Percentiles rank a stretch among this genome's conserved stretches.
phyloP scores from a whole-genome alignment of 2,329 filamentous ascomycete genomes.

The Uncinocarpus reesii region DNA sequence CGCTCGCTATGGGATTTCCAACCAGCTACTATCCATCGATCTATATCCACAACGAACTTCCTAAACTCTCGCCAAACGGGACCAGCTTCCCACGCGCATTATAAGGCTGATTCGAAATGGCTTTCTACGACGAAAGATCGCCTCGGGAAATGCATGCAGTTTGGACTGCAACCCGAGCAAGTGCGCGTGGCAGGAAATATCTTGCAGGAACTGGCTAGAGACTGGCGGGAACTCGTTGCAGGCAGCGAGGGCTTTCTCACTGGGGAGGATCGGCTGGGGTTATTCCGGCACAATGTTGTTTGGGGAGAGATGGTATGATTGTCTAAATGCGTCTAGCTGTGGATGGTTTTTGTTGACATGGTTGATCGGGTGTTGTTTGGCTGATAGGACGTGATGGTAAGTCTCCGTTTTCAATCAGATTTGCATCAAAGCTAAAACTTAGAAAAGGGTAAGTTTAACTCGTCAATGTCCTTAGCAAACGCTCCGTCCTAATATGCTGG shows the following conservation, averaged over 20 bases:
- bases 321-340: neutral
- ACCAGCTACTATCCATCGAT: neutral
- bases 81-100: slow-evolving; percentile 15
- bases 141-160: slow-evolving; percentile 64
- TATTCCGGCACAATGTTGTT: slow-evolving; percentile 57
- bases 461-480: slow-evolving; percentile 16
- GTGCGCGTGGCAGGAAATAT: slow-evolving; percentile 48
- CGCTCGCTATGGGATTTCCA: neutral
- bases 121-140: slow-evolving; percentile 56
- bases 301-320: slow-evolving; percentile 74
- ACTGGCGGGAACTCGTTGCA: slow-evolving; percentile 63
- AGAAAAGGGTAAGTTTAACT: slow-evolving; percentile 22
- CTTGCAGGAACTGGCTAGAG: slow-evolving; percentile 48
- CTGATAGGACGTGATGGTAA: slow-evolving; percentile 39
- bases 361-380: slow-evolving; percentile 5
- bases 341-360: slow-evolving; percentile 20
- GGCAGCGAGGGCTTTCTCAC: slow-evolving; percentile 69
- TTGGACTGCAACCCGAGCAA: slow-evolving; percentile 55
- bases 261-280: slow-evolving; percentile 48
- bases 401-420: slow-evolving; percentile 13
- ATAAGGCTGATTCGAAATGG: slow-evolving; percentile 50
- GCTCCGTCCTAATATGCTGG: neutral
- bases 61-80: slow-evolving; percentile 17
- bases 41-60: neutral
- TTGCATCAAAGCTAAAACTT: neutral